Conservation (phyloP, 2,329 filamentous ascomycete genomes). For the Zasmidium cellare region DNA sequence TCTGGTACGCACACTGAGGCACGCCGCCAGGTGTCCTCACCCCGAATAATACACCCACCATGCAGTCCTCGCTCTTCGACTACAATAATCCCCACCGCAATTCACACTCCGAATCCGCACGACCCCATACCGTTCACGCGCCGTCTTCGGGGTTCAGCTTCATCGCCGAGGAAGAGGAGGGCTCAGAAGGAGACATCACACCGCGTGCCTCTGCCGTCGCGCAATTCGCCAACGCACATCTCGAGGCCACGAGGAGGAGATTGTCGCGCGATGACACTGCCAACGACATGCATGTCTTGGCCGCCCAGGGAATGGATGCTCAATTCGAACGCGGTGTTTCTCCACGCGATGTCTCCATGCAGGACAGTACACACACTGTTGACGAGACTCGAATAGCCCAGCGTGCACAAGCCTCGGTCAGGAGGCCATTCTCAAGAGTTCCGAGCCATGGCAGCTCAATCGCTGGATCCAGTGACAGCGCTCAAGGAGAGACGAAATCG, state of each 20-base stretch:
- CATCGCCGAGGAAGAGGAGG: constrained; percentile 18
- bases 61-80: constrained; percentile 1
- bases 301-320: background rate
- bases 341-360: background rate
- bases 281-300: constrained; percentile 25
- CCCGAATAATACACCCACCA: background rate
- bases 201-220: constrained; percentile 17
- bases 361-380: background rate
- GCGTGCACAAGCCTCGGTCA: background rate
- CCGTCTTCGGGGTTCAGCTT: constrained; percentile 17
- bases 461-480: background rate
- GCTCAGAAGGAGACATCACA: constrained; percentile 16
- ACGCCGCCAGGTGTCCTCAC: background rate
- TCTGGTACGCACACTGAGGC: background rate
- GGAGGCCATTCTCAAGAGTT: background rate
- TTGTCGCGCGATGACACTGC: constrained; percentile 33
- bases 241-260: constrained; percentile 1
- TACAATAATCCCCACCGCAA: background rate
- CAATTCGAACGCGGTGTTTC: background rate
- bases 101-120: constrained; percentile 5
- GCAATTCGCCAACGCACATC: background rate
- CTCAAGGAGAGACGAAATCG: constrained; percentile 3
- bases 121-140: constrained; percentile 28
- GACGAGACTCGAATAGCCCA: background rate
- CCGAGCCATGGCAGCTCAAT: background rate